Percentiles rank a stretch among this genome's conserved stretches.
phyloP scores from a whole-genome alignment of 352 stramenopile species.

The Globisporangium canariense region DNA sequence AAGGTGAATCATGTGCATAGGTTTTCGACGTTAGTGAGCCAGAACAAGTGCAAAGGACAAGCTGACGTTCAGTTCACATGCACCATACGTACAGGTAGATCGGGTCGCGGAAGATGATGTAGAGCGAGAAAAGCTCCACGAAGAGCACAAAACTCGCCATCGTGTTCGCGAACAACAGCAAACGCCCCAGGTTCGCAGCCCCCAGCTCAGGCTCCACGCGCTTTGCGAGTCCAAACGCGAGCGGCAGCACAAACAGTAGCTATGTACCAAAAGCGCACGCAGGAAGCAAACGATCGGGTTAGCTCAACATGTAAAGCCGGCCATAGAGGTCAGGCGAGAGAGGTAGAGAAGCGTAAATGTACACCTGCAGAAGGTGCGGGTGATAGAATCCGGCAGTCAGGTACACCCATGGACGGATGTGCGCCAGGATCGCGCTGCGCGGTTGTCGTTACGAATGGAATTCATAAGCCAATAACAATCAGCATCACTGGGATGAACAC shows the following conservation, averaged over 20 bases:
- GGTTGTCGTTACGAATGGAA: background rate
- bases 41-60: slow-evolving; percentile 9
- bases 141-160: slow-evolving; percentile 73
- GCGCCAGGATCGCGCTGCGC: slow-evolving; percentile 69
- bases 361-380: slow-evolving; percentile 68
- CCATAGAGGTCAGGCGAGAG: background rate
- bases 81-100: slow-evolving; percentile 60
- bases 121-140: slow-evolving; percentile 74
- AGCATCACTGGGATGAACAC: background rate
- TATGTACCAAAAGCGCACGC: slow-evolving; percentile 15
- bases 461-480: background rate
- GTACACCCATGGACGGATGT: slow-evolving; percentile 87
- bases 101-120: slow-evolving; percentile 79
- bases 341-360: background rate
- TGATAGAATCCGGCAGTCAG: slow-evolving; percentile 85
- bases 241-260: slow-evolving; percentile 60
- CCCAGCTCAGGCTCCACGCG: slow-evolving; percentile 78
- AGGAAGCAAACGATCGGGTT: slow-evolving; percentile 1
- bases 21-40: background rate
- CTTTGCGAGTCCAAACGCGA: slow-evolving; percentile 67
- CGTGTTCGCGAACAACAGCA: slow-evolving; percentile 77
- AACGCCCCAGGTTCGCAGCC: slow-evolving; percentile 48
- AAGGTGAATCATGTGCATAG: background rate
- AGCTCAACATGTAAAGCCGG: background rate
- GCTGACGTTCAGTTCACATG: background rate